Conservation (phyloP, 176 grass and related monocot species). For the Bothriochloa decipiens region DNA sequence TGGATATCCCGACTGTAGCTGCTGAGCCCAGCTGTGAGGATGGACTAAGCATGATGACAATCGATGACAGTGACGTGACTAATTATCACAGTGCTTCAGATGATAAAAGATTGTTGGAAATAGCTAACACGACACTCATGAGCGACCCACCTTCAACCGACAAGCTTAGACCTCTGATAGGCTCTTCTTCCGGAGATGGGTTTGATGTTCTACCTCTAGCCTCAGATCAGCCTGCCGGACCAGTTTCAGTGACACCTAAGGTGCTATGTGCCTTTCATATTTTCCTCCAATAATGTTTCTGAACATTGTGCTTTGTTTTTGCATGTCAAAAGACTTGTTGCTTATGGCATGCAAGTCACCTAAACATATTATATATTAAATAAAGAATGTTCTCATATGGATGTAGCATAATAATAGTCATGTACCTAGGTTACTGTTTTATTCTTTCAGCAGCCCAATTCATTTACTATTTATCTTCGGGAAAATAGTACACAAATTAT, state of each 20-base stretch:
- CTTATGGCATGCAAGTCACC: constrained; percentile 9
- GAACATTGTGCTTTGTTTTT: constrained; percentile 27
- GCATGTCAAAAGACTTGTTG: constrained; percentile 3
- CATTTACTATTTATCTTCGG: neutral
- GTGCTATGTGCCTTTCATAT: constrained; percentile 35
- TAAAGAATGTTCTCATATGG: neutral
- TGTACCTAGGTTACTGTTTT: neutral
- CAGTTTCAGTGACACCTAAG: constrained; percentile 47
- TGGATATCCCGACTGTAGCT: constrained; percentile 53
- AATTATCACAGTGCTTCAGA: constrained; percentile 40
- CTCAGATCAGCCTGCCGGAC: constrained; percentile 39
- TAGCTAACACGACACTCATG: constrained; percentile 46
- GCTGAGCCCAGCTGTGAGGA: constrained; percentile 67
- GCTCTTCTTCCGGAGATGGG: constrained; percentile 47
- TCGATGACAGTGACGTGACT: constrained; percentile 56
- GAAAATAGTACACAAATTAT: neutral
- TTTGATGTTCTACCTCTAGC: constrained; percentile 35
- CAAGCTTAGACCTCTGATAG: constrained; percentile 50
- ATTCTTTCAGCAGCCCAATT: neutral
- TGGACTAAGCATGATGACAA: constrained; percentile 85
- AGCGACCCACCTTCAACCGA: constrained; percentile 33
- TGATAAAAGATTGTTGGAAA: constrained; percentile 50
- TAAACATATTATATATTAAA: neutral
- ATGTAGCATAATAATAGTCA: constrained; percentile 2
- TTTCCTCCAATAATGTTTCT: neutral